A percentile compares a stretch with the other conserved stretches of the same genome.
phyloP scores from a whole-genome alignment of 2,329 filamentous ascomycete species.

The Lizonia empirigonia region DNA sequence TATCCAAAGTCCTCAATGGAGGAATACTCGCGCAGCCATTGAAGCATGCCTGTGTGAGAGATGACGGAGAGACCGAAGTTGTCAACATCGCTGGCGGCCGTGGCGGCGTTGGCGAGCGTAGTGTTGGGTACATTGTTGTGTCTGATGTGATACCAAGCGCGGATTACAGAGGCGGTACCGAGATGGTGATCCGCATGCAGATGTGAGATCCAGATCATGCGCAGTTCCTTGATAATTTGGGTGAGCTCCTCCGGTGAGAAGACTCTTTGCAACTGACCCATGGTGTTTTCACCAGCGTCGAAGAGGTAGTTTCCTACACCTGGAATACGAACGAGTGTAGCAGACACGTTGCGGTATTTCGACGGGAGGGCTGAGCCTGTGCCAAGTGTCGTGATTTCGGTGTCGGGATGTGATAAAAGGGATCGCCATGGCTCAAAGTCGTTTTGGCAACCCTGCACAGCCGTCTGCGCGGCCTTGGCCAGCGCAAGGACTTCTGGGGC shows the following conservation, averaged over 20 bases:
- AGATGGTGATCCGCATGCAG: constrained; percentile 96
- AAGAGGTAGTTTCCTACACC: constrained; percentile 86
- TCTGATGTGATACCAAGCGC: constrained; percentile 73
- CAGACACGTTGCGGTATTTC: constrained; percentile 94
- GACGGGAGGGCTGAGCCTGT: constrained; percentile 90
- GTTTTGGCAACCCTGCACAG: constrained; percentile 46
- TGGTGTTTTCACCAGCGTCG: constrained; percentile 89
- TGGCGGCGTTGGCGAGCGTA: constrained; percentile 21
- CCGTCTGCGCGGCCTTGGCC: constrained; percentile 53
- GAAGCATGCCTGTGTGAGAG: constrained; percentile 72
- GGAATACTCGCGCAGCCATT: constrained; percentile 80
- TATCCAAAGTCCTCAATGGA: constrained; percentile 78
- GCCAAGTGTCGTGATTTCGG: constrained; percentile 84
- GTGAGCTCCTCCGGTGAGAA: constrained; percentile 69
- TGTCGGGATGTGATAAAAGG: constrained; percentile 74
- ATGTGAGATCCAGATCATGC: constrained; percentile 90
- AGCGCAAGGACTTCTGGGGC: constrained; percentile 58
- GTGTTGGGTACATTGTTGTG: constrained; percentile 49
- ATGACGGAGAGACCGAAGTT: constrained; percentile 58
- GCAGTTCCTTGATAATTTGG: constrained; percentile 77
- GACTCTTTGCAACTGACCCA: constrained; percentile 82
- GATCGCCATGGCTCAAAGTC: constrained; percentile 62
- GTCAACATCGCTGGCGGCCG: constrained; percentile 45
- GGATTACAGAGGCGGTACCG: constrained; percentile 79
- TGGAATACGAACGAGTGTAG: constrained; percentile 82